A percentile compares a stretch with the other conserved stretches of the same genome.
Conservation (phyloP, 805 yeast species). For the Nakazawaea ambrosiae region DNA sequence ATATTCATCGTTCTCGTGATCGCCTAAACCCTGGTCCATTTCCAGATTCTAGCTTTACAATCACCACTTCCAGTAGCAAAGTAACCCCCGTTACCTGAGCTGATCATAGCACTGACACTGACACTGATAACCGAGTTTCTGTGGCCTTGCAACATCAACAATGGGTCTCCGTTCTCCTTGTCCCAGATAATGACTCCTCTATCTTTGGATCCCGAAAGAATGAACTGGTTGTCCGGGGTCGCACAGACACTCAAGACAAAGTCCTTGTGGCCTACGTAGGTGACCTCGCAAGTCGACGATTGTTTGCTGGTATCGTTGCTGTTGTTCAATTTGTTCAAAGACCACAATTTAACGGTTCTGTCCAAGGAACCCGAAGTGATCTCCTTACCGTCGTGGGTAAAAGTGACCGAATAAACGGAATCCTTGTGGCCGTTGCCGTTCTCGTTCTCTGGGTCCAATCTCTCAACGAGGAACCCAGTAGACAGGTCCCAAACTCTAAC, state of each 20-base stretch:
- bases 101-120: slow-evolving; percentile 77
- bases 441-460: slow-evolving; percentile 84
- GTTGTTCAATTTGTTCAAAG: slow-evolving; percentile 54
- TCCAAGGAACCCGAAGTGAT: slow-evolving; percentile 94
- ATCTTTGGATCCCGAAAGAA: slow-evolving; percentile 92
- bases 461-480: slow-evolving; percentile 85
- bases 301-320: slow-evolving; percentile 27
- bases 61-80: slow-evolving; percentile 98
- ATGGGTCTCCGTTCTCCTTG: slow-evolving; percentile 82
- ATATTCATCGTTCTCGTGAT: no score
- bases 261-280: slow-evolving; percentile 94
- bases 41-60: slow-evolving; percentile 96
- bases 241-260: slow-evolving; percentile 91
- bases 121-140: slow-evolving; percentile 93
- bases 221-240: slow-evolving; percentile 87
- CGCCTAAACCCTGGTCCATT: slow-evolving; percentile 40
- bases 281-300: slow-evolving; percentile 70
- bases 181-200: slow-evolving; percentile 98
- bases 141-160: slow-evolving; percentile 94
- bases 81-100: slow-evolving; percentile 53
- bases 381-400: slow-evolving; percentile 85
- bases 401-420: slow-evolving; percentile 91
- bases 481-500: slow-evolving; percentile 96
- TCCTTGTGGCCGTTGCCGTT: slow-evolving; percentile 92
- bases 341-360: slow-evolving; percentile 94